A percentile compares a stretch with the other conserved stretches of the same genome.
Conservation (phyloP, 2,329 filamentous ascomycete species). For the Fusarium tjaetaba region DNA sequence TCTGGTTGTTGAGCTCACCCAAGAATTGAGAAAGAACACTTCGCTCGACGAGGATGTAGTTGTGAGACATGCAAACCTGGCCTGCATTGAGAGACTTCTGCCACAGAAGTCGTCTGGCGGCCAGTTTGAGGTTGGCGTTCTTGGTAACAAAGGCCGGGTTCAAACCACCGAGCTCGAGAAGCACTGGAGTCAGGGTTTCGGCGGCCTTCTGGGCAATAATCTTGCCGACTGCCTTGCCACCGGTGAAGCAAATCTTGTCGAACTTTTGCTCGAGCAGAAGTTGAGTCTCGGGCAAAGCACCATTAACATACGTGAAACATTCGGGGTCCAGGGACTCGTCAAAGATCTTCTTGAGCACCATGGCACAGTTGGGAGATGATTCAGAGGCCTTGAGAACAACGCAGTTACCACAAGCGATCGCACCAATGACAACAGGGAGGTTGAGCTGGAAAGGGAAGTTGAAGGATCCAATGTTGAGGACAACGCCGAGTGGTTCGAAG, state of each 20-base stretch:
- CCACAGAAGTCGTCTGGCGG: constrained; percentile 87
- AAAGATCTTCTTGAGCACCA: constrained; percentile 82
- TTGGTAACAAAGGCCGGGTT: constrained; percentile 94
- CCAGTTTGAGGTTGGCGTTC: constrained; percentile 80
- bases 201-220: constrained; percentile 93
- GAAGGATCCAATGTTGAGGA: constrained; percentile 90
- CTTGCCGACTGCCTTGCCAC: constrained; percentile 79
- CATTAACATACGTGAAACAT: constrained; percentile 83
- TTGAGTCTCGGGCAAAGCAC: constrained; percentile 81
- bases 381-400: constrained; percentile 93
- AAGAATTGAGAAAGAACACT: constrained; percentile 77
- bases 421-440: constrained; percentile 82
- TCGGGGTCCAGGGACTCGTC: constrained; percentile 79
- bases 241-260: constrained; percentile 99
- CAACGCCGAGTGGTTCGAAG: constrained; percentile 87
- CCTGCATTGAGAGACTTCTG: constrained; percentile 87
- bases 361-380: constrained; percentile 77
- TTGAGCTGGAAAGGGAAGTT: constrained; percentile 92
- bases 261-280: constrained; percentile 87
- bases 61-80: constrained; percentile 92
- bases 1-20: constrained; percentile 74
- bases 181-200: constrained; percentile 85
- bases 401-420: constrained; percentile 92
- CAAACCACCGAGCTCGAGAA: constrained; percentile 87
- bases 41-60: constrained; percentile 88